Evolutionary conservation across 805 yeast genomes (phyloP).

Genomic region (Barnettozyma sucrosica): DNA sequence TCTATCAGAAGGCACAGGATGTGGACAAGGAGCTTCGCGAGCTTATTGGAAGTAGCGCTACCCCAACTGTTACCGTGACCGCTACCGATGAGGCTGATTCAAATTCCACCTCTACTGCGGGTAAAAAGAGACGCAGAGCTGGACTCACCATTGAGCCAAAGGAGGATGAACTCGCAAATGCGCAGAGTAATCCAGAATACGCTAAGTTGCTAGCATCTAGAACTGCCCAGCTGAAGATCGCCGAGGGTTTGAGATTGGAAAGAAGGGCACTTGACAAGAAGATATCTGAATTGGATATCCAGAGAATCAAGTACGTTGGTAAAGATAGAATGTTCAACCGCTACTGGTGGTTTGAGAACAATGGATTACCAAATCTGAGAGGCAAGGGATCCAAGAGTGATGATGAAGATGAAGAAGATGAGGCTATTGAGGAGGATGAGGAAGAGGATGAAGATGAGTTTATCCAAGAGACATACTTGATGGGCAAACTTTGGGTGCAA

Average conservation of each 20-base stretch:
- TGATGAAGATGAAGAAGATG: slow-evolving; percentile 26
- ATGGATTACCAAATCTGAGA: slow-evolving; percentile 62
- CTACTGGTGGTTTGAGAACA: slow-evolving; percentile 93
- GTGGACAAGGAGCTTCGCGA: slow-evolving; percentile 37
- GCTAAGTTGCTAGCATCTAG: slow-evolving; percentile 40
- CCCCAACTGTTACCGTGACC: slow-evolving; percentile 2
- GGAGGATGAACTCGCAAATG: slow-evolving; percentile 31
- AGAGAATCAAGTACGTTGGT: slow-evolving; percentile 71
- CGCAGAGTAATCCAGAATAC: slow-evolving; percentile 38
- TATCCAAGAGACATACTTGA: slow-evolving; percentile 53
- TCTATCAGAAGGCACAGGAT: slow-evolving; percentile 45
- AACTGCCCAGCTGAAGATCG: slow-evolving; percentile 29
- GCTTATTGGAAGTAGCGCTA: slow-evolving; percentile 20
- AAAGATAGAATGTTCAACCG: slow-evolving; percentile 77
- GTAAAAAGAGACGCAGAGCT: slow-evolving; percentile 28
- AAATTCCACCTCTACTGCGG: background rate
- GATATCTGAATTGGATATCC: slow-evolving; percentile 67
- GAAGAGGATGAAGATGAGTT: slow-evolving; percentile 43
- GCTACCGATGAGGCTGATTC: background rate
- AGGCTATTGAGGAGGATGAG: slow-evolving; percentile 38
- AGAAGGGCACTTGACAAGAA: slow-evolving; percentile 53
- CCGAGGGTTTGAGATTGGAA: slow-evolving; percentile 42
- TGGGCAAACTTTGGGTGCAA: slow-evolving; percentile 87
- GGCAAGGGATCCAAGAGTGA: slow-evolving; percentile 25
- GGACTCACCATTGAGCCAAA: slow-evolving; percentile 33